phyloP scores from a whole-genome alignment of 2,329 filamentous ascomycete species.

The Cercospora berteroae region DNA sequence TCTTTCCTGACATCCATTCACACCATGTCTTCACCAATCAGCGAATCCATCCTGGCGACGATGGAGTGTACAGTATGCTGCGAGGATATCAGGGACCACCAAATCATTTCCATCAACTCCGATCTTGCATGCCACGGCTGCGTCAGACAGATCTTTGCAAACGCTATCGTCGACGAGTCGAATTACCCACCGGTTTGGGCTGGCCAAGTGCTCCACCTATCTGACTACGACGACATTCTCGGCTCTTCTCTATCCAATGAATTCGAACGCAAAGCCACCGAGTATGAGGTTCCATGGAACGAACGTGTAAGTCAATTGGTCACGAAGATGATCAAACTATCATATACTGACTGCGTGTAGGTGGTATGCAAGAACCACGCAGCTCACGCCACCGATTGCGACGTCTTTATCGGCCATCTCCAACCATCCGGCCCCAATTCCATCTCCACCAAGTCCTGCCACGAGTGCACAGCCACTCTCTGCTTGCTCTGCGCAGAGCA shows the following conservation, averaged over 20 bases:
- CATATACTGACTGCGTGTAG: not conserved
- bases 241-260: not conserved
- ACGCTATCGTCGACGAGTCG: not conserved
- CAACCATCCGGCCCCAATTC: not conserved
- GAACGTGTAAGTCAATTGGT: not conserved
- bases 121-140: not conserved
- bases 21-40: not conserved
- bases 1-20: not conserved
- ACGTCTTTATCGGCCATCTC: not conserved
- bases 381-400: not conserved
- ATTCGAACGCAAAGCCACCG: not conserved
- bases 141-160: not conserved
- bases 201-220: not conserved
- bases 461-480: not conserved
- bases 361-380: not conserved
- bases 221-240: not conserved
- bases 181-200: conserved; percentile 6
- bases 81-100: not conserved
- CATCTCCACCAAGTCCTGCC: not conserved
- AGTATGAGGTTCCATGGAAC: not conserved
- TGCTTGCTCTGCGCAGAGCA: not conserved
- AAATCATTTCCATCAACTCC: not conserved
- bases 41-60: not conserved
- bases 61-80: not conserved
- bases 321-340: not conserved